Base-by-base conservation (phyloP, 305 asterid species). In the Solanum hybrid region DNA sequence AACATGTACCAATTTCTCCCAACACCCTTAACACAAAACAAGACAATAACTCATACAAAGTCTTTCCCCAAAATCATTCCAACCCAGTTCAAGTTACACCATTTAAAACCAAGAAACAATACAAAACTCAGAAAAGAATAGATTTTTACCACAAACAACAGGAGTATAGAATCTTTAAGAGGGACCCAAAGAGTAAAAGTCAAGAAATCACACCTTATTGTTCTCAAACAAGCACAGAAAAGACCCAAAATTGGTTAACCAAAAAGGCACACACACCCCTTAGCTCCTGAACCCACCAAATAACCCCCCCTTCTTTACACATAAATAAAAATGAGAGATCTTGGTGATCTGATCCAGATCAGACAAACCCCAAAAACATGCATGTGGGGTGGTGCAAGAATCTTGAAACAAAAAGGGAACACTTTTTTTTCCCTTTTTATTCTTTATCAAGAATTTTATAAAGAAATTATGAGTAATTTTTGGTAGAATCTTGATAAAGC, bases 291-390 rank as follows among this genome's bases (percentile, higher is more conserved):
- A 81, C 88, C 89, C 91, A 90, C 87, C 22, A 91, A 78, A 27
- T 16, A 81, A 42, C 38, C 71, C 87, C 37, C 31, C 31, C 3
- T 56, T 56, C 69, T 56, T 56, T 56, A 56, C 69, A 69, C 24
- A 81, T 12, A 42, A 88, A 60, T 60, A 20, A 79, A 85, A 91
- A 90, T 87, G 22, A 72, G 88, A 89, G 94, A 91, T 86, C 91
- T 92, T 89, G 80, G 93, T 88, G 95, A 94, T 92, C 94, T 90
- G 93, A 92, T 92, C 93, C 92, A 93, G 93, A 94, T 92, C 94
- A 93, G 92, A 91, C 88, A 92, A 91, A 91, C 87, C 87, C 91
- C 91, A 91, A 84, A 85, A 90, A 91, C 92, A 86, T 90, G 94
- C 93, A 91, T 89, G 94, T 91, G 92, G 91, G 87, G 88, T 78